phyloP scores from a whole-genome alignment of 2,329 filamentous ascomycete genomes.

The Pseudogymnoascus sp. region DNA sequence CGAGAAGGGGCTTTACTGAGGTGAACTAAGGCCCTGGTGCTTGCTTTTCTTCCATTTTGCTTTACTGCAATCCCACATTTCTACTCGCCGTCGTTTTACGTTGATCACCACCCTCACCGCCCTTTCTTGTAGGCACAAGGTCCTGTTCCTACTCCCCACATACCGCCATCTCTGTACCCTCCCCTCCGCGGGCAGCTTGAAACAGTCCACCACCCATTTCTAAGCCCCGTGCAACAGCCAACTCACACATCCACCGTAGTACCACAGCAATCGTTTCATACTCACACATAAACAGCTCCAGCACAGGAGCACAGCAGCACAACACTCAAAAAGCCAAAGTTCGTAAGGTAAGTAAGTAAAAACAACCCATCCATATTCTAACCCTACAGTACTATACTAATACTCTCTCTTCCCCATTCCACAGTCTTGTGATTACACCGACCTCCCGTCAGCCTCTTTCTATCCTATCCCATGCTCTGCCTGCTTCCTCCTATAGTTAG shows the following conservation, averaged over 20 bases:
- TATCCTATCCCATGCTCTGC: background rate
- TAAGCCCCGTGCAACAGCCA: background rate
- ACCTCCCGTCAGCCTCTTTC: background rate
- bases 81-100: no score
- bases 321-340: background rate
- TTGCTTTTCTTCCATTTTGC: no score
- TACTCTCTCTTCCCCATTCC: background rate
- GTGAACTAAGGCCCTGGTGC: no score
- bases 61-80: no score
- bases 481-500: no score
- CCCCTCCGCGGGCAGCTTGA: no score
- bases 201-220: background rate
- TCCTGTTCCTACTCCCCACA: no score
- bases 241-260: background rate
- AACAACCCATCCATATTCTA: background rate
- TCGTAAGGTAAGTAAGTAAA: background rate
- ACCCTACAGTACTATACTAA: background rate
- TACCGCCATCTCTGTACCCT: no score
- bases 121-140: no score
- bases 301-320: background rate
- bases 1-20: no score
- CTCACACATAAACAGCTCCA: background rate
- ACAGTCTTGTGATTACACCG: background rate
- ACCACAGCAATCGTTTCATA: background rate
- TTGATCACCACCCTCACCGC: no score